Evolutionary conservation across 768 basidiomycete genomes (phyloP), one percentile per base, ranked within the genome.

Genomic region (Piloderma croceum): DNA sequence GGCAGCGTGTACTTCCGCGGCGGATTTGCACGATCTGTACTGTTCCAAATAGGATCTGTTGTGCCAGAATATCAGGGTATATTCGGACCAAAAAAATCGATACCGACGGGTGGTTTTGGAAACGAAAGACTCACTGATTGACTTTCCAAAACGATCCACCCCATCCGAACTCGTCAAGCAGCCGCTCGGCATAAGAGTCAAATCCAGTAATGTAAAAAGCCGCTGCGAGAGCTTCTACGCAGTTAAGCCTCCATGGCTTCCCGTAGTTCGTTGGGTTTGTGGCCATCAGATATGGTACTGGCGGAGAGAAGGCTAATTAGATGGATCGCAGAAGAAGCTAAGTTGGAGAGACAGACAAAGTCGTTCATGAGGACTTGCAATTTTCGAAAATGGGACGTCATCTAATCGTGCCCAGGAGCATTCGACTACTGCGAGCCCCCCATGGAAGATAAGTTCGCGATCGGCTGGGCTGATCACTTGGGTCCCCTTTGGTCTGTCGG

Each of bases 251-350:
- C 91, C 92, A 97, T 0, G 96, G 96, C 59, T 90, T 92, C 7
- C 96, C 96, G 51, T 98, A 99, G 63, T 99, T 99, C 7, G 91
- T 91, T 0, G 94, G 92, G 59, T 99, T 99, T 1, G 91, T 86
- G 0, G 96, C 96, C 32, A 98, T 61, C 15, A 99, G 76, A 58
- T 94, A 98, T 0, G 96, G 96, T 21, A 99, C 94, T 99, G 48
- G 11, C 13, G n/a, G n/a, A n/a, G n/a, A n/a, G n/a, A n/a, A n/a
- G n/a, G n/a, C n/a, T n/a, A n/a, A n/a, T n/a, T n/a, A n/a, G n/a
- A n/a, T n/a, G n/a, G n/a, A n/a, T n/a, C n/a, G n/a, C n/a, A n/a
- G n/a, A n/a, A n/a, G n/a, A n/a, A n/a, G n/a, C 32, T 3, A 31
- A 34, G 11, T 32, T n/a, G 17, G 17, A 10, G 36, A 31, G 7